These are phyloP conservation scores for Chalaropsis ovoidea DNA, from an alignment of 2,329 filamentous ascomycete genomes.

Conservation along the genomic window DNA sequence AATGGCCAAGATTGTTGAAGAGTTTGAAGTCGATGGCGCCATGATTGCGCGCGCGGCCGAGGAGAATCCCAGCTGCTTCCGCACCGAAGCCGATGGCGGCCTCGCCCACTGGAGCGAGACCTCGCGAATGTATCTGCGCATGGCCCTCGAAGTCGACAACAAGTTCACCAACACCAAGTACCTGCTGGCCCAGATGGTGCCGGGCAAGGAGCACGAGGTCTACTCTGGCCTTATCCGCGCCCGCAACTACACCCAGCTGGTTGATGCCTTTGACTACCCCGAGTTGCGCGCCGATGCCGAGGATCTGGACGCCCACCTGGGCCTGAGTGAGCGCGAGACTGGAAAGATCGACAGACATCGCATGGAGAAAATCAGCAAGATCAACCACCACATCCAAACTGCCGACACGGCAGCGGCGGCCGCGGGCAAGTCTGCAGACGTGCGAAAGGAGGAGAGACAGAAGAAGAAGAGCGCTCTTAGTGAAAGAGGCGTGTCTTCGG, in stretches of 20 bases:
- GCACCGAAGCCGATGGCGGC: conserved; percentile 57
- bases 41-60: conserved; percentile 97
- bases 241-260: conserved; percentile 62
- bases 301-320: conserved; percentile 54
- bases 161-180: conserved; percentile 90
- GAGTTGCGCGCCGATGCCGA: conserved; percentile 54
- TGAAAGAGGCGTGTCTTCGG: conserved; percentile 29
- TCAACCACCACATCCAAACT: conserved; percentile 30
- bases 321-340: conserved; percentile 28
- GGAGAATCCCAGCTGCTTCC: conserved; percentile 82
- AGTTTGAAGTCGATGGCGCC: conserved; percentile 82
- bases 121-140: conserved; percentile 62
- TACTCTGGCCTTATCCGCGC: conserved; percentile 53
- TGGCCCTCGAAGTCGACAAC: conserved; percentile 69
- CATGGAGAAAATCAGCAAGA: conserved; percentile 23
- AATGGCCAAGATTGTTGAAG: conserved; percentile 57
- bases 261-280: conserved; percentile 54
- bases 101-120: conserved; percentile 65
- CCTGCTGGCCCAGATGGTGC: conserved; percentile 72
- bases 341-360: conserved; percentile 24
- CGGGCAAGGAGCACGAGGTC: conserved; percentile 55
- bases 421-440: conserved; percentile 38
- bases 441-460: conserved; percentile 31
- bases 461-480: conserved; percentile 34
- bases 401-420: conserved; percentile 37